Evolutionary conservation across 108 stramenopile genomes (phyloP).

Genomic region (Phaeodactylum tricornutum): DNA sequence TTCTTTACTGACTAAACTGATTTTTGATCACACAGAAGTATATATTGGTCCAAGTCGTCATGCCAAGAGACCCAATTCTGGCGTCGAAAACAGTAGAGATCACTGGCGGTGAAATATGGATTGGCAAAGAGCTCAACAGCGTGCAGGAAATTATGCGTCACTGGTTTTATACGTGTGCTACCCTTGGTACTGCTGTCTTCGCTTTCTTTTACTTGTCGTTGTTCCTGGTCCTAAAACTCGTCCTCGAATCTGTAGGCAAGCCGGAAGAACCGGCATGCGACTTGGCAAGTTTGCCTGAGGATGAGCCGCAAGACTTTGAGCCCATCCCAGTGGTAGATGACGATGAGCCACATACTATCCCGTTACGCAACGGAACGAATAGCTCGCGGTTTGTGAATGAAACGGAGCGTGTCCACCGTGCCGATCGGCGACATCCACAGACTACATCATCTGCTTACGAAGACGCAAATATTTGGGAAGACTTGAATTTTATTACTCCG

Average conservation of each 20-base stretch:
- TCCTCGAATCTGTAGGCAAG: conserved; percentile 1
- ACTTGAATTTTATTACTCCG: no score
- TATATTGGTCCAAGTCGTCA: conserved; percentile 17
- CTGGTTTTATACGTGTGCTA: conserved; percentile 55
- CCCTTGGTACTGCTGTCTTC: conserved; percentile 36
- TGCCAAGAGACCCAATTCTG: conserved; percentile 1
- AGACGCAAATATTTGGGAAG: no score
- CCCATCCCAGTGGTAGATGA: no score
- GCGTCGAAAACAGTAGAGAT: conserved; percentile 38
- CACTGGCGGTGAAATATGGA: conserved; percentile 38
- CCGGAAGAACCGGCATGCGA: no score
- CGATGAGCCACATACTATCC: no score
- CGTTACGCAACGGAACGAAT: no score
- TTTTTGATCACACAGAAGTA: background rate
- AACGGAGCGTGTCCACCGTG: no score
- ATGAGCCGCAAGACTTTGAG: no score
- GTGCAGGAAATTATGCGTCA: conserved; percentile 48
- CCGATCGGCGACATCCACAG: no score
- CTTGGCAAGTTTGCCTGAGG: no score
- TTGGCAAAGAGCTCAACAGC: conserved; percentile 57
- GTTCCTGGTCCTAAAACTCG: background rate
- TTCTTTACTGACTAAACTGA: background rate
- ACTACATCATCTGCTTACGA: no score
- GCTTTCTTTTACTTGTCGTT: conserved; percentile 15
- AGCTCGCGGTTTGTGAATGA: no score